These are phyloP conservation scores for Marasmius sp. DNA, from an alignment of 1,284 basidiomycete species.

Conservation along the genomic window DNA sequence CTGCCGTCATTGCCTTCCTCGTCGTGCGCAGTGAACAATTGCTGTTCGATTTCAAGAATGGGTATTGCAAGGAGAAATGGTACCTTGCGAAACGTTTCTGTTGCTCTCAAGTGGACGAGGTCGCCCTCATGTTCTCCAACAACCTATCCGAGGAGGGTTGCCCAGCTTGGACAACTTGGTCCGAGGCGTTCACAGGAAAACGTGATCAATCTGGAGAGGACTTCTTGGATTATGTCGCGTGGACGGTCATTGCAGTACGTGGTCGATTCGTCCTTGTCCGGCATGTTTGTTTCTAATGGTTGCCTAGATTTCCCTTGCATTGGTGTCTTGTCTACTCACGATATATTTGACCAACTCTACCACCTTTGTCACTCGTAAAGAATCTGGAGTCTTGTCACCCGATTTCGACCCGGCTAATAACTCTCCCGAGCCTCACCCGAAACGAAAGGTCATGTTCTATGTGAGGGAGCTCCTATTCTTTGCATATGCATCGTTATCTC, in stretches of 20 bases:
- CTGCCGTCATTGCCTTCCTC: conserved; percentile 83
- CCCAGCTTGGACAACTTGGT: conserved; percentile 77
- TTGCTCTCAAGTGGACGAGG: conserved; percentile 50
- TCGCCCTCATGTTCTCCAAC: conserved; percentile 13
- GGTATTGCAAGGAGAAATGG: conserved; percentile 76
- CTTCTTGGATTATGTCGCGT: conserved; percentile 69
- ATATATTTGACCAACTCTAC: conserved; percentile 87
- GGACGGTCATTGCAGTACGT: conserved; percentile 78
- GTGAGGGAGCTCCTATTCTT: conserved; percentile 42
- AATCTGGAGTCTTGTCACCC: conserved; percentile 70
- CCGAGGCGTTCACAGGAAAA: conserved; percentile 40
- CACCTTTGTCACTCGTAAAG: conserved; percentile 85
- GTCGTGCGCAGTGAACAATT: conserved; percentile 88
- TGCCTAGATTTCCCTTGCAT: conserved; percentile 67
- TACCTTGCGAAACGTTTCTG: conserved; percentile 83
- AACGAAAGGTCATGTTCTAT: conserved; percentile 81
- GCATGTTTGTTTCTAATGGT: conserved; percentile 3
- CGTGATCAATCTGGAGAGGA: conserved; percentile 32
- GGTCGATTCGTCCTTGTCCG: conserved; percentile 2
- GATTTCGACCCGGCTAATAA: conserved; percentile 35
- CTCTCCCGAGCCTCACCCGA: conserved; percentile 29
- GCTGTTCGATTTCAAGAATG: conserved; percentile 94
- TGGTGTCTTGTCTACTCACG: conserved; percentile 76
- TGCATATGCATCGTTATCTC: neutral
- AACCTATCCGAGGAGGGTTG: conserved; percentile 47